Evolutionary conservation across 176 grass and related monocot species (phyloP).

Genomic region (Eragrostis curvula): DNA sequence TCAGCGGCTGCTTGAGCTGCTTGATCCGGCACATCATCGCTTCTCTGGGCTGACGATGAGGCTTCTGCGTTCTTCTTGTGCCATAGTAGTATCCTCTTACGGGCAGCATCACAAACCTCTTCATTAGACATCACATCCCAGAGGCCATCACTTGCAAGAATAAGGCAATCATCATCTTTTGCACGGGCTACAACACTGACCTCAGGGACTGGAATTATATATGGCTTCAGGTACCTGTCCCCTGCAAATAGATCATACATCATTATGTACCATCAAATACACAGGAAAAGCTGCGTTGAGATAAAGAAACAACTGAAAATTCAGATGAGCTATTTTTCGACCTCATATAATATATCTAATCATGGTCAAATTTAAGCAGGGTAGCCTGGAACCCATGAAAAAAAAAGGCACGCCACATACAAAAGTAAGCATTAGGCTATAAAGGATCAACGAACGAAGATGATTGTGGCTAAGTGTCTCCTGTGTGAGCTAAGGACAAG

Average conservation of each 20-base stretch:
- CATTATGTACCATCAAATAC: not conserved
- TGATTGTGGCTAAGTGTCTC: not conserved
- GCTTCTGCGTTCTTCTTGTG: conserved; percentile 67
- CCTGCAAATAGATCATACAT: conserved; percentile 48
- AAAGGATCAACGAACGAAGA: not conserved
- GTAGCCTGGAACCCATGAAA: not conserved
- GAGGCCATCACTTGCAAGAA: conserved; percentile 90
- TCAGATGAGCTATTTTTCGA: not conserved
- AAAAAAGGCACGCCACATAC: not conserved
- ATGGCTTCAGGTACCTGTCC: conserved; percentile 85
- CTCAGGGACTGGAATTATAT: conserved; percentile 84
- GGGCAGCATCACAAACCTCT: conserved; percentile 77
- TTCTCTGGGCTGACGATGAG: conserved; percentile 33
- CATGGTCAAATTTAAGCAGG: not conserved
- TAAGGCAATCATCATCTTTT: conserved; percentile 80
- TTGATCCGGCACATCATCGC: conserved; percentile 47
- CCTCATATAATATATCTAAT: not conserved
- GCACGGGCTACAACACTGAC: conserved; percentile 64
- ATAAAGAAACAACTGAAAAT: conserved; percentile 1
- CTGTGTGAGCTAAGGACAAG: not conserved
- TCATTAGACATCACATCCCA: conserved; percentile 92
- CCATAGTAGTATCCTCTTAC: conserved; percentile 70
- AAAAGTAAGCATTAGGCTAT: not conserved
- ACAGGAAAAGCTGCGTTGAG: not conserved
- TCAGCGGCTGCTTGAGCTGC: conserved; percentile 74